Evolutionary conservation across 1,284 basidiomycete species (phyloP), one percentile per base, ranked within the genome.

Genomic region (Fereydounia khargensis): DNA sequence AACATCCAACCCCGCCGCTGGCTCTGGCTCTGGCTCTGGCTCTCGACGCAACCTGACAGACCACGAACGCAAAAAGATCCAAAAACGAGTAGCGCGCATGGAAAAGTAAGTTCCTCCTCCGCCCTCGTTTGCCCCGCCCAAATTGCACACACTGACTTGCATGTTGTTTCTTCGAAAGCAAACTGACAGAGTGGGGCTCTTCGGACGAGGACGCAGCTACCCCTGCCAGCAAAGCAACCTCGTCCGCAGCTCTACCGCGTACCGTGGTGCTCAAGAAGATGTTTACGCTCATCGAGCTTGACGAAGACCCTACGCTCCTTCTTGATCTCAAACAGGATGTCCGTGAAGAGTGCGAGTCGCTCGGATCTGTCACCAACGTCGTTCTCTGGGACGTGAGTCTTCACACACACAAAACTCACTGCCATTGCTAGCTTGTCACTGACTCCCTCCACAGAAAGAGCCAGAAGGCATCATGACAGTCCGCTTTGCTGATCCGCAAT

Each of bases 371-470:
- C 2, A 98, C 92, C 1, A 96, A 91, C 67, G 89, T 97, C 0
- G 85, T 90, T n/a, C 77, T 99, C 23, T 98, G 94, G 76, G 94
- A 98, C 79, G 91, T n/a, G n/a, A n/a, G n/a, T n/a, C n/a, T n/a
- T n/a, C n/a, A 24, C 6, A 34, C 14, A 13, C 13, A 13, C 16
- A 41, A 19, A 31, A n/a, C n/a, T 36, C 17, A n/a, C n/a, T n/a
- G n/a, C n/a, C n/a, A n/a, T n/a, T n/a, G n/a, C 36, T 49, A n/a
- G 7, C 24, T 48, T 6, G 1, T 10, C 9, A 6, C 2, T 14
- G 23, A 19, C 7, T 39, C 23, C 13, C 77, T 96, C 91, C 84
- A n/a, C n/a, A n/a, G n/a, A n/a, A 86, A 79, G 95, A 99, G 76
- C 80, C 85, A 18, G 91, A 96, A 31, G 95, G 95, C 2, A 79